These are phyloP conservation scores for Penicillium pancosmium DNA, from an alignment of 495 filamentous ascomycete genomes.

Conservation along the genomic window DNA sequence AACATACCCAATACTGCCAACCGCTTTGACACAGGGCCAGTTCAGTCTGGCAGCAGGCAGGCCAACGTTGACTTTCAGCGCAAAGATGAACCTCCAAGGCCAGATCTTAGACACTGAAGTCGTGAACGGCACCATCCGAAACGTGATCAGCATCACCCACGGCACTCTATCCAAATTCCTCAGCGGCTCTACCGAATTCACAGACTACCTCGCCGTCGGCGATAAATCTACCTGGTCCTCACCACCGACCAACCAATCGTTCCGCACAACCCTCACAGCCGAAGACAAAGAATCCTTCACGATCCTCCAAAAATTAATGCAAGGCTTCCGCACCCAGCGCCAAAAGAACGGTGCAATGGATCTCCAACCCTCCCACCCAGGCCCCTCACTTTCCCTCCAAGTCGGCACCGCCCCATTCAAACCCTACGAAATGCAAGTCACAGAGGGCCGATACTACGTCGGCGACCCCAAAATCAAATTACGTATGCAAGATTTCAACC, in stretches of 20 bases:
- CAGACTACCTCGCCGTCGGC: conserved; percentile 40
- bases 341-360: conserved; percentile 46
- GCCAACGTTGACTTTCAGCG: conserved; percentile 81
- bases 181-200: conserved; percentile 29
- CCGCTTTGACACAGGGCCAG: conserved; percentile 52
- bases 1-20: conserved; percentile 73
- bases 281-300: conserved; percentile 46
- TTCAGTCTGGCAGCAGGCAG: conserved; percentile 71
- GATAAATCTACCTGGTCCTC: conserved; percentile 28
- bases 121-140: conserved; percentile 65
- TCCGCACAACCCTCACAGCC: conserved; percentile 28
- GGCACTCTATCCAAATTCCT: conserved; percentile 54
- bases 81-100: conserved; percentile 66
- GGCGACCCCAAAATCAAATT: conserved; percentile 60
- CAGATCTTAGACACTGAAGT: conserved; percentile 71
- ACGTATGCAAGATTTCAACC: conserved; percentile 28
- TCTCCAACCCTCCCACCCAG: conserved; percentile 18
- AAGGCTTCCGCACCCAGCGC: conserved; percentile 41
- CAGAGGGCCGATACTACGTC: conserved; percentile 38
- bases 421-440: conserved; percentile 34
- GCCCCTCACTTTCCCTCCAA: conserved; percentile 37
- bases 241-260: conserved; percentile 7
- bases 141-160: conserved; percentile 76
- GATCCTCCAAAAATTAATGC: conserved; percentile 45
- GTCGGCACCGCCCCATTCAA: conserved; percentile 24